Percentiles rank a stretch among this genome's conserved stretches.
phyloP scores from a whole-genome alignment of 768 basidiomycete genomes.

The Lactarius deliciosus region DNA sequence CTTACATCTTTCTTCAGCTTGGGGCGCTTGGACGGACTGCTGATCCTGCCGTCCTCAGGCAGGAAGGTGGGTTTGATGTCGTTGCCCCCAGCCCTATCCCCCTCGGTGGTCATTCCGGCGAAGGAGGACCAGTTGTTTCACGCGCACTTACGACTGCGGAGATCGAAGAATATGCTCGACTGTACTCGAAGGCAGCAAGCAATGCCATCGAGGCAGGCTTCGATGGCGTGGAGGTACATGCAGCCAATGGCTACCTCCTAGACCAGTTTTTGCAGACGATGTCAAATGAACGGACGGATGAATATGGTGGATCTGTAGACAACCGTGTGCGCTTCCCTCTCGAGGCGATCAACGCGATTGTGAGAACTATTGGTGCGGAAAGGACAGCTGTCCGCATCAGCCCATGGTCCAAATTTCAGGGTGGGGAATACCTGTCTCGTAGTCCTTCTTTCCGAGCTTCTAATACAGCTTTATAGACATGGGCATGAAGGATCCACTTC shows the following conservation, averaged over 20 bases:
- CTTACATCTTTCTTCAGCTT: neutral
- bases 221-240: neutral
- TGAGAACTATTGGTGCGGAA: neutral
- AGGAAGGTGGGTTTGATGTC: neutral
- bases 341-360: no score
- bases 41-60: neutral
- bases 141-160: neutral
- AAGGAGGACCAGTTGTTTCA: neutral
- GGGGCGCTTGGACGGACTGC: neutral
- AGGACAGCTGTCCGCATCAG: neutral
- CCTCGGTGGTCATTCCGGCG: neutral
- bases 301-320: neutral
- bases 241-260: neutral
- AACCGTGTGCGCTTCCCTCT: neutral
- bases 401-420: neutral
- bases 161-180: neutral
- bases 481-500: neutral
- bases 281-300: neutral
- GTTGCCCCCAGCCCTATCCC: neutral
- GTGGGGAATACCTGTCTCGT: neutral
- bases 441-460: neutral
- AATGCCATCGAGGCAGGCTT: neutral
- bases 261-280: constrained; percentile 1
- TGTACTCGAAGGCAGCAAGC: neutral
- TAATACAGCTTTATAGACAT: neutral